phyloP scores from a whole-genome alignment of 768 basidiomycete species.

The Daedaleopsis sinensis region DNA sequence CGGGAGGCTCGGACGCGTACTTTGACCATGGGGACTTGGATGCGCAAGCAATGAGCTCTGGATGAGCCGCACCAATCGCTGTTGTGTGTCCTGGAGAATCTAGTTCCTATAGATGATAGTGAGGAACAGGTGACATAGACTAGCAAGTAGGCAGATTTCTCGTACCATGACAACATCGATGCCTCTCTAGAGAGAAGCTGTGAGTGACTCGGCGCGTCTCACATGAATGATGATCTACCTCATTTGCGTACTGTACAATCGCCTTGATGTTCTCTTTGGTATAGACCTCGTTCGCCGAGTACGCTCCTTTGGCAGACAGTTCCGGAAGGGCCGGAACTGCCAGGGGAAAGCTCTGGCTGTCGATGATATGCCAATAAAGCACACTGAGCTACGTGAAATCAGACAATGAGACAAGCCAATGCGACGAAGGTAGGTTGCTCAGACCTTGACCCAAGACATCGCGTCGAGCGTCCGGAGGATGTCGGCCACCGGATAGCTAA shows the following conservation, averaged over 20 bases:
- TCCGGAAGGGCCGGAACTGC: conserved; percentile 61
- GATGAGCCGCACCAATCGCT: conserved; percentile 62
- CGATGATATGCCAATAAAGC: conserved; percentile 86
- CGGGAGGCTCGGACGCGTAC: conserved; percentile 74
- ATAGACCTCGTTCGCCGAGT: conserved; percentile 59
- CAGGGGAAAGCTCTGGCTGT: conserved; percentile 82
- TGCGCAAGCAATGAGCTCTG: conserved; percentile 74
- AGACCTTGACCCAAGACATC: conserved; percentile 55
- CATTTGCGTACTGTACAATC: conserved; percentile 69
- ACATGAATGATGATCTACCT: conserved; percentile 45
- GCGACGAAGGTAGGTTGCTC: neutral
- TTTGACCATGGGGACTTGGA: conserved; percentile 56
- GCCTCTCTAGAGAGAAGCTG: conserved; percentile 50
- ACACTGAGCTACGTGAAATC: conserved; percentile 56
- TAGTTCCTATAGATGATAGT: conserved; percentile 54
- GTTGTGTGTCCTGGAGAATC: conserved; percentile 87
- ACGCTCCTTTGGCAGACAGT: conserved; percentile 67
- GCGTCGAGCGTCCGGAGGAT: conserved; percentile 50
- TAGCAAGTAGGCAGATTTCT: too few relatives aligned
- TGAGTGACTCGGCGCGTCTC: neutral
- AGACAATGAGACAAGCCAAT: neutral
- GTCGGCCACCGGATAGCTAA: conserved; percentile 42
- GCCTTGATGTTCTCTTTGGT: conserved; percentile 55
- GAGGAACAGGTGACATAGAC: too few relatives aligned
- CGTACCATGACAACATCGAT: conserved; percentile 66